Conservation (phyloP, 805 yeast genomes). For the Blastobotrys muscicola region DNA sequence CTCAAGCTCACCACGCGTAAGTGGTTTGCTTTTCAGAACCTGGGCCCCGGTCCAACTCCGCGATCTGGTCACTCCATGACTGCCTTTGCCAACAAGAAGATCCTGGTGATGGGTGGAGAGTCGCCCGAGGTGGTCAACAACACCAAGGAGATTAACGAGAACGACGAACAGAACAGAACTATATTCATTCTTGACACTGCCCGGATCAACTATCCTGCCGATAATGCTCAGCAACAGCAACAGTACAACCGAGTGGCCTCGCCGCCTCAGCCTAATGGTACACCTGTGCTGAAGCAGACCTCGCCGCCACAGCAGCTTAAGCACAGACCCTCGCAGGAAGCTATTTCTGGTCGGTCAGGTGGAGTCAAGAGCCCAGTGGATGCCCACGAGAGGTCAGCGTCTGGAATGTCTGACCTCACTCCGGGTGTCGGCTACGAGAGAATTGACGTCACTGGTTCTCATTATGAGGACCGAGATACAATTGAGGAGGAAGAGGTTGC, state of each 20-base stretch:
- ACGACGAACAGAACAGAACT: slow-evolving; percentile 45
- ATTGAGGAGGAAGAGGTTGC: not conserved
- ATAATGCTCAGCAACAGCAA: slow-evolving; percentile 9
- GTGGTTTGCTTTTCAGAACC: slow-evolving; percentile 60
- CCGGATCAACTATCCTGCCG: slow-evolving; percentile 36
- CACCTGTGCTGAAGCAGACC: not conserved
- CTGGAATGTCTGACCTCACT: slow-evolving; percentile 4
- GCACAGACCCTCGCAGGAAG: slow-evolving; percentile 1
- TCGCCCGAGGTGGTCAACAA: slow-evolving; percentile 37
- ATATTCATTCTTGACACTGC: slow-evolving; percentile 55
- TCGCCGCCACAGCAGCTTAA: not conserved
- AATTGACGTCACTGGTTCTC: slow-evolving; percentile 5
- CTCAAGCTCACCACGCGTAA: slow-evolving; percentile 61
- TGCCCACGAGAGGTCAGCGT: slow-evolving; percentile 1
- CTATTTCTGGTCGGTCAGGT: not conserved
- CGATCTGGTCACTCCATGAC: slow-evolving; percentile 90
- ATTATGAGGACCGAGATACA: not conserved
- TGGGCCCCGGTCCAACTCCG: slow-evolving; percentile 58
- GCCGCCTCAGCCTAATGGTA: not conserved
- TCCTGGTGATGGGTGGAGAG: slow-evolving; percentile 90
- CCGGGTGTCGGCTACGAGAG: slow-evolving; percentile 7
- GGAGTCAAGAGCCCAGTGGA: not conserved
- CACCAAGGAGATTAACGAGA: slow-evolving; percentile 37
- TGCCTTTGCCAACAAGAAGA: slow-evolving; percentile 52
- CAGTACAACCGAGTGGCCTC: not conserved